Evolutionary conservation across 257 asterid species (phyloP).

Genomic region (Solanum sitiens): DNA sequence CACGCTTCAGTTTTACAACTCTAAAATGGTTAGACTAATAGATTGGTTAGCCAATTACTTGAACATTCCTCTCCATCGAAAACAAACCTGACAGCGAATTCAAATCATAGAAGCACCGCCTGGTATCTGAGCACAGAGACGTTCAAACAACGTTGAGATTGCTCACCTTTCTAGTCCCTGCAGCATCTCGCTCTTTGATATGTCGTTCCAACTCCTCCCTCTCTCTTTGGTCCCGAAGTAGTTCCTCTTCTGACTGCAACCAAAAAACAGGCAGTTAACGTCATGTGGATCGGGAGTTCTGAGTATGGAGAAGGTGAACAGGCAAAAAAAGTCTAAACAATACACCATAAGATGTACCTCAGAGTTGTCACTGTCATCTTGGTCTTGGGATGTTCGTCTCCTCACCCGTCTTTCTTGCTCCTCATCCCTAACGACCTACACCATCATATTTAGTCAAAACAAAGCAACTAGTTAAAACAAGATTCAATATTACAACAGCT

Average conservation of each 20-base stretch:
- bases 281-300: not conserved
- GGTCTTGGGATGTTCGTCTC: conserved; percentile 41
- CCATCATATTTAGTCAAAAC: conserved; percentile 18
- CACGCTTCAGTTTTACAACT: not conserved
- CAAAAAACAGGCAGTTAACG: not conserved
- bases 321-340: not conserved
- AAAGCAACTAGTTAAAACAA: conserved; percentile 8
- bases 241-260: conserved; percentile 81
- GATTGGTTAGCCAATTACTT: not conserved
- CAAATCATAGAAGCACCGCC: not conserved
- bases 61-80: not conserved
- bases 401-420: conserved; percentile 46
- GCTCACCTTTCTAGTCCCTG: conserved; percentile 73
- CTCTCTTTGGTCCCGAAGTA: conserved; percentile 76
- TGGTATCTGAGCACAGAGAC: not conserved
- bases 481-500: conserved; percentile 6
- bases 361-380: conserved; percentile 34
- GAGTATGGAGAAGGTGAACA: not conserved
- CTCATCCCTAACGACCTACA: conserved; percentile 24
- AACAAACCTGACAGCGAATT: not conserved
- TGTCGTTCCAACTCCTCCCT: conserved; percentile 76
- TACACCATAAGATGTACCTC: conserved; percentile 34
- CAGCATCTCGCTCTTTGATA: conserved; percentile 77
- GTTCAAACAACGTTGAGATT: not conserved
- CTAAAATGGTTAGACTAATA: not conserved